These are phyloP conservation scores for Taphrina betulina DNA, from an alignment of 1,139 yeast genomes.

Conservation along the genomic window DNA sequence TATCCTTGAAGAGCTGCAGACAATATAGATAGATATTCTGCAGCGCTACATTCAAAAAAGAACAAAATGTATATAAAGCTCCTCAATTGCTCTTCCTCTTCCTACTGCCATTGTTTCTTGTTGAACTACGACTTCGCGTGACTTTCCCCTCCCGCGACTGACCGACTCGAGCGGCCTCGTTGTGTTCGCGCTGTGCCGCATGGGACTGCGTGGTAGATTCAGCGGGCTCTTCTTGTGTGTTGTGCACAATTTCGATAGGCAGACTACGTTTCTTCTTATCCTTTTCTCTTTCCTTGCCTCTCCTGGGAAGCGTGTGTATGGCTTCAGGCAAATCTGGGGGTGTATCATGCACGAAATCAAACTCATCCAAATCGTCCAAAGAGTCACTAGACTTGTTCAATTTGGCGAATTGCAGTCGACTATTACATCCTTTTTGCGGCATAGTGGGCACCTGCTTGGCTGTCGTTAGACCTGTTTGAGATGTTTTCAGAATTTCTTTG, in stretches of 20 bases:
- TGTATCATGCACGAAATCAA: constrained; percentile 13
- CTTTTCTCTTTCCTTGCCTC: constrained; percentile 1
- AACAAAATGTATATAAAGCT: too few species aligned
- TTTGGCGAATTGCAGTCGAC: neutral
- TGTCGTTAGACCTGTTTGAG: neutral
- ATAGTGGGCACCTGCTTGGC: neutral
- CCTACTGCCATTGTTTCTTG: constrained; percentile 1
- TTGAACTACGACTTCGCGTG: neutral
- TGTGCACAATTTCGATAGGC: neutral
- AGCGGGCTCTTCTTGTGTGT: neutral
- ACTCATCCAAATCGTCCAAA: constrained; percentile 1
- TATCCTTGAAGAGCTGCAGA: too few species aligned
- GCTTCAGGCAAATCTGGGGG: neutral
- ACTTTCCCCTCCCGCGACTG: neutral
- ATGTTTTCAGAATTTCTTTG: neutral
- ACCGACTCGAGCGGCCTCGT: neutral
- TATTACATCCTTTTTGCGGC: neutral
- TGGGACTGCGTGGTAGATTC: constrained; percentile 2
- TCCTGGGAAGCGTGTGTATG: neutral
- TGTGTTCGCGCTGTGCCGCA: too few species aligned
- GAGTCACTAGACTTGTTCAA: constrained; percentile 8
- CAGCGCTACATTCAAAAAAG: too few species aligned
- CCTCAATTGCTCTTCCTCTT: constrained; percentile 12
- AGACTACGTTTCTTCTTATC: constrained; percentile 4
- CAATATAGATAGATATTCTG: too few species aligned